These are phyloP conservation scores for Geotrichum siamense DNA, from an alignment of 1,139 yeast species.

Conservation along the genomic window DNA sequence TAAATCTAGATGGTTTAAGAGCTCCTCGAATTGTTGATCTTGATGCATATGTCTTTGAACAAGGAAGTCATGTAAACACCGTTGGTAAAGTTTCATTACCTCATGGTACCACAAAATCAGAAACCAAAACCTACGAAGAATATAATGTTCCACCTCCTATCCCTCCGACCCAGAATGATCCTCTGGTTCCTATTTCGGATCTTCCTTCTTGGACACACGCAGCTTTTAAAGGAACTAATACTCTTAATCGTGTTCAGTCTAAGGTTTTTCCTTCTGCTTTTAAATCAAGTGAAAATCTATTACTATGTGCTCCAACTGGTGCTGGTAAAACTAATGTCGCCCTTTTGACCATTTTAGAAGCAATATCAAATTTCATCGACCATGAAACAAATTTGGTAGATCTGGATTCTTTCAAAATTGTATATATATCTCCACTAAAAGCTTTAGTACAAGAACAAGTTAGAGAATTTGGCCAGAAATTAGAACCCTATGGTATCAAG, in stretches of 20 bases:
- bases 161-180: conserved; percentile 39
- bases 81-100: conserved; percentile 67
- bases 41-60: conserved; percentile 56
- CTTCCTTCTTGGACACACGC: conserved; percentile 78
- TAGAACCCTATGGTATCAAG: conserved; percentile 57
- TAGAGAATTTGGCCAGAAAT: conserved; percentile 69
- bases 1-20: conserved; percentile 24
- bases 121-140: conserved; percentile 71
- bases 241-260: conserved; percentile 79
- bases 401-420: conserved; percentile 60
- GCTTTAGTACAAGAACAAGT: conserved; percentile 96
- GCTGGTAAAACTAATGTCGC: conserved; percentile 98
- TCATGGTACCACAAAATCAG: conserved; percentile 71
- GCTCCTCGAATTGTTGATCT: conserved; percentile 57
- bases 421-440: conserved; percentile 88
- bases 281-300: conserved; percentile 57
- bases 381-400: conserved; percentile 44
- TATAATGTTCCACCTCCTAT: conserved; percentile 79
- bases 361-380: conserved; percentile 50
- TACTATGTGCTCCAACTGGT: conserved; percentile 96
- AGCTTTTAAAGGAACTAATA: conserved; percentile 56
- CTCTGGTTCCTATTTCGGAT: conserved; percentile 50
- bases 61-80: conserved; percentile 65
- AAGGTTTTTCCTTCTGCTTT: conserved; percentile 75
- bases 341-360: conserved; percentile 61